Base-by-base conservation (phyloP, 164 flowering plant genomes). In the Vitis cinerea region DNA sequence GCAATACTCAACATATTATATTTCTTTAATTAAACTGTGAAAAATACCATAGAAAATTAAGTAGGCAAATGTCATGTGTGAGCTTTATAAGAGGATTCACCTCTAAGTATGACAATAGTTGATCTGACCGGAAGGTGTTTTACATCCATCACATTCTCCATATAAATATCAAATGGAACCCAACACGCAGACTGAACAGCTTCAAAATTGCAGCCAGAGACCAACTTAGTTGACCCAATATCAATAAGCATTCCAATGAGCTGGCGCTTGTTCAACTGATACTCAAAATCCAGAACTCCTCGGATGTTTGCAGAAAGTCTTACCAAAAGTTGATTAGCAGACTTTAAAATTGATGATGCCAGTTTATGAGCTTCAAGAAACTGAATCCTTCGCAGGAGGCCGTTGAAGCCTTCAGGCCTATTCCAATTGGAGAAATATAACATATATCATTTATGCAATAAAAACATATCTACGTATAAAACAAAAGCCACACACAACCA, bases 61-160 rank as follows among this genome's bases (percentile, higher is more conserved):
- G 17, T 6, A 19, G 53, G 13, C 9, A 17, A 55, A 49, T 29
- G 30, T 44, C 52, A 52, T 23, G n/a, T 14, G 11, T 6, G 53
- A 37, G 17, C 50, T 63, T 44, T 53, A 50, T 58, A 68, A 50
- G 51, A 50, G 49, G 37, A 53, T 48, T 31, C 63, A 90, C 94
- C 89, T 77, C 85, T 62, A 64, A 90, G 86, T 50, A 86, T 67
- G 64, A 78, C 84, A 66, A 82, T 58, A 62, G 83, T 83, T 55
- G 90, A 83, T 74, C 79, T 82, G 12, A 79, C 79, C 44, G 83
- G 84, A 52, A 90, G 83, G 60, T 85, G 88, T 67, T 72, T 83
- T 71, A 83, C 90, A 78, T 90, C 91, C 94, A 90, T 80, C 14
- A 81, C 78, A 77, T 78, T 78, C 77, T 90, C 94, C 89, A 90